Base-by-base conservation (phyloP, 75 land plant genomes). In the Sequoia sempervirens region DNA sequence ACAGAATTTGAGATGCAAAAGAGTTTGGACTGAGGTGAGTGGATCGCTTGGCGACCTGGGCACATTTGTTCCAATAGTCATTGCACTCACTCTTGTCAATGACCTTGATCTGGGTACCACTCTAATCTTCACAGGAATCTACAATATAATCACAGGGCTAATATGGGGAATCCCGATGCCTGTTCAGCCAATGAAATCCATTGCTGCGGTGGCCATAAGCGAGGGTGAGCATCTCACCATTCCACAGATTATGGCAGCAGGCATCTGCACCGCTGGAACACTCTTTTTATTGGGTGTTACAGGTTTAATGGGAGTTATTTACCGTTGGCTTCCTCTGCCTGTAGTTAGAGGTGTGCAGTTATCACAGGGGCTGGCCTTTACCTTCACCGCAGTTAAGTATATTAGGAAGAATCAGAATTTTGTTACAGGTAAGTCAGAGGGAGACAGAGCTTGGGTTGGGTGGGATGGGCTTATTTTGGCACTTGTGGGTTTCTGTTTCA, bases 181-280 rank as follows among this genome's bases (percentile, higher is more conserved):
- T 0, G 98, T 96, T 46, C 98, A 96, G 85, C 98, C 98, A 32
- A 96, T 96, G 98, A 96, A 96, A 79, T 88, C 96, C 61, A 96
- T 96, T 73, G 96, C 96, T 30, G 94, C 98, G 30, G 96, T 87
- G 14, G 98, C 94, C 46, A 88, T 92, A 73, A 83, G 90, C 41
- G 61, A 80, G 53, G 87, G 88, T 30, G 73, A 83, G 4, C 61
- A 34, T 53, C 90, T 96, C 81, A 86, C 86, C 82, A 74, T 96
- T 10, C 92, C 94, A n/a, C 88, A 96, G 81, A 86, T 96, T 43
- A 94, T 96, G 96, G 96, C 98, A n/a, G 93, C 96, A 50, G 98
- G 98, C 17, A 89, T 96, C 45, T 82, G 82, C 82, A 92, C 95
- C 7, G 85, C 88, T 1, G 93, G 83, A 23, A 81, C 85, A 9